phyloP scores from a whole-genome alignment of 2,329 filamentous ascomycete species.

The Purpureocillium takamizusanense region DNA sequence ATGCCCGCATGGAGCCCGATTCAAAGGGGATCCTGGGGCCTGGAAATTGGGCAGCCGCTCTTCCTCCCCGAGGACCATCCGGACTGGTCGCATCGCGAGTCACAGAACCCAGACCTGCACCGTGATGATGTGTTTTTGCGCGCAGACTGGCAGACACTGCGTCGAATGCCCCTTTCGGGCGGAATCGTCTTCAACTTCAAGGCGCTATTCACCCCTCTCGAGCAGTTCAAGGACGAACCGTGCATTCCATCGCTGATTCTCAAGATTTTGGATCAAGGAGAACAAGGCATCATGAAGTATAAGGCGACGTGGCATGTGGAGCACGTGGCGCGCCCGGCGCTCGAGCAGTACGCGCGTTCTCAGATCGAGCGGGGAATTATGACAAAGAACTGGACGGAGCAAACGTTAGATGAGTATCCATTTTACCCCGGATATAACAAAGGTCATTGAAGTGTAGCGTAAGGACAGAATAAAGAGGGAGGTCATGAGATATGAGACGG shows the following conservation, averaged over 20 bases:
- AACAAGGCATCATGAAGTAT: conserved; percentile 64
- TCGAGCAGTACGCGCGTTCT: conserved; percentile 55
- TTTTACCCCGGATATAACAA: conserved; percentile 64
- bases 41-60: conserved; percentile 67
- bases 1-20: conserved; percentile 67
- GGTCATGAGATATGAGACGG: no score
- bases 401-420: conserved; percentile 65
- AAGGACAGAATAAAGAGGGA: no score
- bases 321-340: conserved; percentile 56
- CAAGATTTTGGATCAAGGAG: conserved; percentile 58
- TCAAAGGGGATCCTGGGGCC: conserved; percentile 75
- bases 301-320: conserved; percentile 77
- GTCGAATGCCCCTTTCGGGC: conserved; percentile 66
- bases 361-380: conserved; percentile 57
- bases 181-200: conserved; percentile 84
- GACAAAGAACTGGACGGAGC: conserved; percentile 52
- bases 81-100: conserved; percentile 49
- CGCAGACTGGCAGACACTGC: conserved; percentile 83
- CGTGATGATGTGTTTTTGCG: conserved; percentile 57
- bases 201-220: conserved; percentile 68
- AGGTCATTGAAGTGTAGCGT: background rate
- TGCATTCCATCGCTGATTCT: conserved; percentile 60
- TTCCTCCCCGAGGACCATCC: conserved; percentile 64
- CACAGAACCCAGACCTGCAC: conserved; percentile 47
- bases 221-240: conserved; percentile 61